phyloP scores from a whole-genome alignment of 768 basidiomycete species.

The Trametopsis cervina region DNA sequence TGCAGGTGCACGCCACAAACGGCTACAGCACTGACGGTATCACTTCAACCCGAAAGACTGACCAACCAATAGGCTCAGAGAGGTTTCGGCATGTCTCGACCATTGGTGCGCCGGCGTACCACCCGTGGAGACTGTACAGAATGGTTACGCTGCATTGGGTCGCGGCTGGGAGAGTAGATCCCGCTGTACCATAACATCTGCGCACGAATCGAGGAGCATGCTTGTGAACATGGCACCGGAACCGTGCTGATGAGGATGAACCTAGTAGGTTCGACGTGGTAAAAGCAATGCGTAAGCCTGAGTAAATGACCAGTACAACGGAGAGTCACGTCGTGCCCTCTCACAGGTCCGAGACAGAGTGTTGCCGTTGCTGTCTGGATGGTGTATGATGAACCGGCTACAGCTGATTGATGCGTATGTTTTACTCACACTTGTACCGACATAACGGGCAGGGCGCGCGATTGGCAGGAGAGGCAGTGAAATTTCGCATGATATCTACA shows the following conservation, averaged over 20 bases:
- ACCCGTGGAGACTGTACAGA: background rate
- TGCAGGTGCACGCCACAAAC: background rate
- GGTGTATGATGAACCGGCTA: background rate
- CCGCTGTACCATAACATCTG: background rate
- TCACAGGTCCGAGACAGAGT: background rate
- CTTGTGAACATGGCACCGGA: background rate
- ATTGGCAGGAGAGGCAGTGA: background rate
- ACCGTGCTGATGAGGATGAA: background rate
- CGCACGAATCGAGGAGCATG: background rate
- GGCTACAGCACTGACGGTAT: background rate
- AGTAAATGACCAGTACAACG: background rate
- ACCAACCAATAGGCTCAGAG: background rate
- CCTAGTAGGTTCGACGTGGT: background rate
- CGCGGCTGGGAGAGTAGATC: background rate
- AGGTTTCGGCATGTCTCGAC: background rate
- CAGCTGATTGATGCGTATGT: background rate
- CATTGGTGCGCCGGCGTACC: background rate
- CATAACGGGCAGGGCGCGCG: background rate
- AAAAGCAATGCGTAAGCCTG: background rate
- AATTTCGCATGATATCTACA: background rate
- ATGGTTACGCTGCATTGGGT: background rate
- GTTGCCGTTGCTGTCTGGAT: background rate
- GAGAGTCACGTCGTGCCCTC: background rate
- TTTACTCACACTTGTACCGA: background rate
- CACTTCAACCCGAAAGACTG: background rate